Percentiles rank a stretch among this genome's conserved stretches.
phyloP scores from a whole-genome alignment of 108 stramenopile species.

The Cyclotella cryptica region DNA sequence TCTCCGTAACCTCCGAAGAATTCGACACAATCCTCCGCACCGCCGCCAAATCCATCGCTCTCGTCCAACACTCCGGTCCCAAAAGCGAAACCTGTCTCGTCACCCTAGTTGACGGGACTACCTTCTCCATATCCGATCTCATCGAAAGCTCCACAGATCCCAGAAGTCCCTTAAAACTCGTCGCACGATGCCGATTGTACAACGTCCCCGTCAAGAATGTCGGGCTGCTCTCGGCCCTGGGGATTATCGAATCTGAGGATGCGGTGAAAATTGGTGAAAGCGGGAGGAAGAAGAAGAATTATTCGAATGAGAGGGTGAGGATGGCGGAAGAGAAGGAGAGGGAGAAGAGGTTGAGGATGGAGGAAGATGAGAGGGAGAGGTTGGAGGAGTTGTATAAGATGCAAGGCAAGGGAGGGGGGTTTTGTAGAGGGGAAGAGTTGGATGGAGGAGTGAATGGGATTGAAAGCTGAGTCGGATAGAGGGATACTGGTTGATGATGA shows the following conservation, averaged over 20 bases:
- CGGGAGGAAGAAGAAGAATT: slow-evolving; percentile 74
- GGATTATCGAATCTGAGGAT: slow-evolving; percentile 27
- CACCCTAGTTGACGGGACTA: slow-evolving; percentile 75
- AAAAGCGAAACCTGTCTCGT: slow-evolving; percentile 74
- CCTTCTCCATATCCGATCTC: slow-evolving; percentile 76
- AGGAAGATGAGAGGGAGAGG: too few relatives aligned
- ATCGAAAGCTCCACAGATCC: slow-evolving; percentile 78
- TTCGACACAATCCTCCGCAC: slow-evolving; percentile 71
- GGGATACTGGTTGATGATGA: too few relatives aligned
- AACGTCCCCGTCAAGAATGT: slow-evolving; percentile 70
- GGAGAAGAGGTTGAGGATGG: too few relatives aligned
- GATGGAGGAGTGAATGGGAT: too few relatives aligned
- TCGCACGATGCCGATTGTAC: slow-evolving; percentile 71
- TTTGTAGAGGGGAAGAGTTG: background rate
- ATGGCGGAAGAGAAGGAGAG: slow-evolving; percentile 73
- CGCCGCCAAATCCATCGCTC: slow-evolving; percentile 64
- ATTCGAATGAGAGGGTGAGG: slow-evolving; percentile 77
- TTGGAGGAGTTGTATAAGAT: too few relatives aligned
- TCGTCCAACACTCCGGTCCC: slow-evolving; percentile 80
- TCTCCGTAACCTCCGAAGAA: slow-evolving; percentile 78
- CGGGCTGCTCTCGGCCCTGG: slow-evolving; percentile 55
- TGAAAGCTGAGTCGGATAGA: too few relatives aligned
- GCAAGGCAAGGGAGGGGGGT: slow-evolving; percentile 42
- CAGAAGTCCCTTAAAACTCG: slow-evolving; percentile 74
- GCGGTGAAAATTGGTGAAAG: slow-evolving; percentile 26